phyloP scores from a whole-genome alignment of 2,329 filamentous ascomycete species.

The Sporothrix brasiliensis region DNA sequence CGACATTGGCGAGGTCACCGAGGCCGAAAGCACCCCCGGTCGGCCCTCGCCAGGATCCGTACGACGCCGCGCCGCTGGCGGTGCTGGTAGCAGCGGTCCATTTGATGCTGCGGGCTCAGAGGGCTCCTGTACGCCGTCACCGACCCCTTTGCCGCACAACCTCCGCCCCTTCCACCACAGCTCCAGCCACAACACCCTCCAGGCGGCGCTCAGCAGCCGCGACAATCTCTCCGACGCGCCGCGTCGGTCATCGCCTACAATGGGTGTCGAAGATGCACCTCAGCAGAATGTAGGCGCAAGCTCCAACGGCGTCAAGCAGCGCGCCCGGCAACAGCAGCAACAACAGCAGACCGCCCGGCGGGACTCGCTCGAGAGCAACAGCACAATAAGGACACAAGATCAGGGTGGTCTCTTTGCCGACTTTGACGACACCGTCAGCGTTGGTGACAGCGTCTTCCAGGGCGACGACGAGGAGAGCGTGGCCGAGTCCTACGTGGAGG shows the following conservation, averaged over 20 bases:
- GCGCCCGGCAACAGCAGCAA: constrained; percentile 42
- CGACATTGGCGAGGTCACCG: constrained; percentile 63
- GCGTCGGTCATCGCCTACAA: constrained; percentile 51
- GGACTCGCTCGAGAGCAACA: constrained; percentile 62
- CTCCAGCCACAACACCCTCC: constrained; percentile 34
- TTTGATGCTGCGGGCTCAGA: background rate
- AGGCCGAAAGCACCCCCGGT: constrained; percentile 55
- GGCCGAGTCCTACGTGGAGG: constrained; percentile 59
- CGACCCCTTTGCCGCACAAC: constrained; percentile 29
- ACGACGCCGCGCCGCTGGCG: constrained; percentile 25
- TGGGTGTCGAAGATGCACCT: constrained; percentile 44
- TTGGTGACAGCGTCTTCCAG: constrained; percentile 67
- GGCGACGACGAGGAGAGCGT: constrained; percentile 70
- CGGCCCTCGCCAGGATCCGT: constrained; percentile 40
- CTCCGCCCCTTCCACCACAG: constrained; percentile 27
- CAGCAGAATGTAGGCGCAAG: constrained; percentile 14
- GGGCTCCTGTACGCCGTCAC: constrained; percentile 43
- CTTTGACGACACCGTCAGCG: constrained; percentile 64
- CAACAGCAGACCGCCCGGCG: constrained; percentile 47
- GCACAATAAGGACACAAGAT: constrained; percentile 60
- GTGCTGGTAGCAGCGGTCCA: background rate
- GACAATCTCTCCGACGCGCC: constrained; percentile 41
- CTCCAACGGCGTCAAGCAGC: constrained; percentile 48
- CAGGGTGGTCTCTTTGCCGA: constrained; percentile 57
- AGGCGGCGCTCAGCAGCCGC: constrained; percentile 38